Conservation (phyloP, 768 basidiomycete genomes). For the Tylopilus vinaceipallidus region DNA sequence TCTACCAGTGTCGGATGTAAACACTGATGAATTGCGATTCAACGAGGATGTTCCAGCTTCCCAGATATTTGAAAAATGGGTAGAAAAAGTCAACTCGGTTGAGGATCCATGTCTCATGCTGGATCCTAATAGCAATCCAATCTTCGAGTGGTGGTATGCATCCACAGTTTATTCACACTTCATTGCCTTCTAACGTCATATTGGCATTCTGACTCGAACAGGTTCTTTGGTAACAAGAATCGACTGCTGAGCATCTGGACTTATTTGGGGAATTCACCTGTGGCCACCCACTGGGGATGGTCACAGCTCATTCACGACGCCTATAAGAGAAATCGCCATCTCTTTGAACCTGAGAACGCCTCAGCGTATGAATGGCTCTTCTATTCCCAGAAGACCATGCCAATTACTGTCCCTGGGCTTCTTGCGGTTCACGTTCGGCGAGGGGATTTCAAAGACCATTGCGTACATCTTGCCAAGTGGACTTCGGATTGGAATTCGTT, state of each 20-base stretch:
- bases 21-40: conserved; percentile 30
- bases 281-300: conserved; percentile 38
- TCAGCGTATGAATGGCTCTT: neutral
- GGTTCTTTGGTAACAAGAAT: conserved; percentile 34
- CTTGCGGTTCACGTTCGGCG: conserved; percentile 52
- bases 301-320: conserved; percentile 35
- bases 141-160: conserved; percentile 39
- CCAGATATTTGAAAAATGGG: conserved; percentile 38
- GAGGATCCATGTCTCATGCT: conserved; percentile 43
- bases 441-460: conserved; percentile 50
- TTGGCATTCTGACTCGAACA: conserved; percentile 8
- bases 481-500: conserved; percentile 41
- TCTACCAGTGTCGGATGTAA: conserved; percentile 30
- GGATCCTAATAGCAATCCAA: conserved; percentile 16
- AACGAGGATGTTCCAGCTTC: conserved; percentile 23
- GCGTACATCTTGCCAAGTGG: conserved; percentile 37
- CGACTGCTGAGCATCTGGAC: conserved; percentile 38
- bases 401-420: conserved; percentile 36
- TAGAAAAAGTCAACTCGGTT: conserved; percentile 32
- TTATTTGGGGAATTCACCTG: conserved; percentile 31
- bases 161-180: neutral
- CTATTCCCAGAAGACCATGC: conserved; percentile 3
- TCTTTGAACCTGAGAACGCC: conserved; percentile 14
- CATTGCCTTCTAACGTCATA: neutral
- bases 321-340: conserved; percentile 29